A percentile compares a stretch with the other conserved stretches of the same genome.
These are phyloP conservation scores for Juglanconis oblonga DNA, from an alignment of 2,329 filamentous ascomycete species.

Conservation along the genomic window DNA sequence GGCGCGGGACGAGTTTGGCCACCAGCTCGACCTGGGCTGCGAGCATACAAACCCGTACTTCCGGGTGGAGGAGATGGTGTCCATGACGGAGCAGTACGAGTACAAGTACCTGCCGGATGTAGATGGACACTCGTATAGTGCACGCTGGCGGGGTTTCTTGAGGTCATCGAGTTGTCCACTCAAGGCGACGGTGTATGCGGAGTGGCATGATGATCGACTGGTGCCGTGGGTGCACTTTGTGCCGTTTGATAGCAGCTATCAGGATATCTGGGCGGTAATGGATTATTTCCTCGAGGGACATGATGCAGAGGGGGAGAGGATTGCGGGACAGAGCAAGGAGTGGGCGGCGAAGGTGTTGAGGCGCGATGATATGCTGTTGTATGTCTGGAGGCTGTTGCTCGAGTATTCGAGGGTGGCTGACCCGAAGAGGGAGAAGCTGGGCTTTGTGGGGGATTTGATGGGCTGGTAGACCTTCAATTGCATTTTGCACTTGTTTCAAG, in stretches of 20 bases:
- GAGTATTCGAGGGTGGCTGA: conserved; percentile 54
- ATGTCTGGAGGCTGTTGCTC: conserved; percentile 59
- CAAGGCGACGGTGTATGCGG: conserved; percentile 69
- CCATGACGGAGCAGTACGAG: conserved; percentile 47
- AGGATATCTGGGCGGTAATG: conserved; percentile 63
- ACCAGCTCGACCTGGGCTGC: conserved; percentile 29
- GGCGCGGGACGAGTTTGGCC: conserved; percentile 18
- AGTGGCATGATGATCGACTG: conserved; percentile 72
- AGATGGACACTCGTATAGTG: conserved; percentile 64
- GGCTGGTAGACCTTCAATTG: not conserved
- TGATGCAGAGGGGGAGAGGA: conserved; percentile 54
- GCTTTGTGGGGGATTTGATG: conserved; percentile 38
- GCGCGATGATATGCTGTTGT: conserved; percentile 64
- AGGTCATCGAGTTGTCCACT: conserved; percentile 62
- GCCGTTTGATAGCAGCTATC: conserved; percentile 66
- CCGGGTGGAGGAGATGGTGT: conserved; percentile 28
- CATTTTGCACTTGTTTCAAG: not conserved
- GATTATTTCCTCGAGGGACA: conserved; percentile 59
- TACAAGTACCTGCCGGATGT: conserved; percentile 68
- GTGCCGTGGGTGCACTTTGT: conserved; percentile 71
- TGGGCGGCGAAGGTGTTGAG: conserved; percentile 63
- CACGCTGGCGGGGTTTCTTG: conserved; percentile 61
- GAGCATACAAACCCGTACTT: conserved; percentile 37
- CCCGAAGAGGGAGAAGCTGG: conserved; percentile 40
- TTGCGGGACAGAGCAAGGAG: conserved; percentile 55